Evolutionary conservation across 2,329 filamentous ascomycete species (phyloP).

Genomic region (Mycosphaerella sp.): DNA sequence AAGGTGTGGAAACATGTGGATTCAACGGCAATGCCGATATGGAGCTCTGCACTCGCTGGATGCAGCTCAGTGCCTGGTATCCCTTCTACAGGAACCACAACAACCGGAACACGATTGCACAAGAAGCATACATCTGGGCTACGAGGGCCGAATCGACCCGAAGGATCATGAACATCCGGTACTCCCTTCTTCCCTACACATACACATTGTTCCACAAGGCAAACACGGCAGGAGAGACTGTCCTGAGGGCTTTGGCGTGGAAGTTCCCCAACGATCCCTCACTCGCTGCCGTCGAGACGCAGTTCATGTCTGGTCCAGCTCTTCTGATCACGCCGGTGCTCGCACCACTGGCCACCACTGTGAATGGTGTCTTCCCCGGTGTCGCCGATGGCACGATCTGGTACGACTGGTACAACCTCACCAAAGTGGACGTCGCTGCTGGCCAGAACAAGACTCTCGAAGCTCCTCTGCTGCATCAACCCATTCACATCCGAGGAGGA

Average conservation of each 20-base stretch:
- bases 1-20: conserved; percentile 27
- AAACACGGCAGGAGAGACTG: conserved; percentile 57
- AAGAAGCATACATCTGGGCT: conserved; percentile 63
- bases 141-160: conserved; percentile 57
- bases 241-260: conserved; percentile 65
- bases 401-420: conserved; percentile 70
- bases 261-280: conserved; percentile 64
- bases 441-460: conserved; percentile 33
- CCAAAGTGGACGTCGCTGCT: conserved; percentile 45
- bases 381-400: conserved; percentile 52
- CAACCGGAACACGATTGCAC: conserved; percentile 48
- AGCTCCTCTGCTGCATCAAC: conserved; percentile 25
- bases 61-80: conserved; percentile 56
- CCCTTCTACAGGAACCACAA: conserved; percentile 75
- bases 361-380: conserved; percentile 63
- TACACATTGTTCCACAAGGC: conserved; percentile 65
- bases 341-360: conserved; percentile 51
- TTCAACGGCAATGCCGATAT: conserved; percentile 27
- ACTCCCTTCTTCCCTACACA: conserved; percentile 62
- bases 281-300: conserved; percentile 57
- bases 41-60: conserved; percentile 30
- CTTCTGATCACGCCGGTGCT: conserved; percentile 62
- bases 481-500: conserved; percentile 24
- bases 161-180: conserved; percentile 61
- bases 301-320: conserved; percentile 61